These are phyloP conservation scores for Phaeosphaeria sp. DNA, from an alignment of 2,329 filamentous ascomycete species.

Conservation along the genomic window DNA sequence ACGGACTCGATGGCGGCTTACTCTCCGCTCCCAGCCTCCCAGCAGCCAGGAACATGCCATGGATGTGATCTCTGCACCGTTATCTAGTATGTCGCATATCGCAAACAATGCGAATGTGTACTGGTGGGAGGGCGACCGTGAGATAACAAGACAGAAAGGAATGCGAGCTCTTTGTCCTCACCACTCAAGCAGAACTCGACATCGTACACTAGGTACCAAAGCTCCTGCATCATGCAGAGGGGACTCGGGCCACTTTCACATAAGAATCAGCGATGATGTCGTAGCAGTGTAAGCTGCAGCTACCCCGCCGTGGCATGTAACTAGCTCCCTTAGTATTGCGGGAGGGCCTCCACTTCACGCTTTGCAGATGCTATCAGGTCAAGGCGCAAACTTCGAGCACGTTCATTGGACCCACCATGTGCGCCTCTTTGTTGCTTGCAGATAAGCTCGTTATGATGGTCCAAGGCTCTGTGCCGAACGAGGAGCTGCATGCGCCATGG, in stretches of 20 bases:
- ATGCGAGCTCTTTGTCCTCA: neutral
- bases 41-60: neutral
- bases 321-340: neutral
- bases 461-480: neutral
- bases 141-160: neutral
- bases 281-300: constrained; percentile 6
- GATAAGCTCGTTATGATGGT: constrained; percentile 2
- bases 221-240: neutral
- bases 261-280: neutral
- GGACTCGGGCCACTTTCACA: neutral
- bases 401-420: neutral
- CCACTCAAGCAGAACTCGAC: neutral
- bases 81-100: neutral
- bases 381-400: neutral
- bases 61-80: neutral
- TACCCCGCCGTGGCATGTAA: constrained; percentile 8
- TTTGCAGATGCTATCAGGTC: neutral
- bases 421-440: constrained; percentile 10
- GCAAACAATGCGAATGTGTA: neutral
- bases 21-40: neutral
- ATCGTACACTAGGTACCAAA: neutral
- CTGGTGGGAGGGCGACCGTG: neutral
- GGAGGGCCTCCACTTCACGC: neutral
- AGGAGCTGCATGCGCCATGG: constrained; percentile 19
- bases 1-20: neutral